Base-by-base conservation (phyloP, 352 stramenopile genomes). In the Elongisporangium prolatum region DNA sequence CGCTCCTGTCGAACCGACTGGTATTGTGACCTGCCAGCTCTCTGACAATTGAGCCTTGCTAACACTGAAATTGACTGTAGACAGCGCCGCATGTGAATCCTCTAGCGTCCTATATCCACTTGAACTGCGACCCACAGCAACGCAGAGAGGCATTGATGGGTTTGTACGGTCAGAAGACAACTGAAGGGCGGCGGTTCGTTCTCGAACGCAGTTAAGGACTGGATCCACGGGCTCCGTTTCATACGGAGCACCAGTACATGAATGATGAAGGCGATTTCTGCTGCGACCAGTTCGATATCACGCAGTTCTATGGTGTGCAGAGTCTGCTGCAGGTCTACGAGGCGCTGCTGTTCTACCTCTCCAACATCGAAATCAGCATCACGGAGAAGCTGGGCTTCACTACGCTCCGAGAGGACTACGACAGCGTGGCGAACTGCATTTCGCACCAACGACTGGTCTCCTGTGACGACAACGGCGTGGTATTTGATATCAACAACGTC, bases 291-390 rank as follows among this genome's bases (percentile, higher is more conserved):
- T 80, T 80, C 52, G 68, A 69, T 49, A 56, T 84, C 14, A 25
- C 68, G 25, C 74, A 75, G 38, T 69, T 84, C 21, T 57, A 61
- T 2, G 69, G 67, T 7, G 50, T 57, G 0, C 18, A 20, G 0
- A 80, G 61, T 34, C 63, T 83, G 5, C 60, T 59, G 7, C 58
- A 61, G 1, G 74, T 80, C 34, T 80, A 74, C 48, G 74, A 83
- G 14, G 61, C 63, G 4, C 60, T 76, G 11, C 58, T 75, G 2
- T 71, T 71, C 48, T 68, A 75, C 40, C 64, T 71, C 24, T 61
- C 59, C 21, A 80, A 83, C 44, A 69, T 80, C 13, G 71, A 83
- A 51, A 80, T 83, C 68, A 69, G 60, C 54, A 74, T 80, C 52
- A 78, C 71, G 21, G 74, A 83, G 50, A 57, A 68, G 24, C 52